phyloP scores from a whole-genome alignment of 192 early-diverging fungal genomes.

The Podila epigama region DNA sequence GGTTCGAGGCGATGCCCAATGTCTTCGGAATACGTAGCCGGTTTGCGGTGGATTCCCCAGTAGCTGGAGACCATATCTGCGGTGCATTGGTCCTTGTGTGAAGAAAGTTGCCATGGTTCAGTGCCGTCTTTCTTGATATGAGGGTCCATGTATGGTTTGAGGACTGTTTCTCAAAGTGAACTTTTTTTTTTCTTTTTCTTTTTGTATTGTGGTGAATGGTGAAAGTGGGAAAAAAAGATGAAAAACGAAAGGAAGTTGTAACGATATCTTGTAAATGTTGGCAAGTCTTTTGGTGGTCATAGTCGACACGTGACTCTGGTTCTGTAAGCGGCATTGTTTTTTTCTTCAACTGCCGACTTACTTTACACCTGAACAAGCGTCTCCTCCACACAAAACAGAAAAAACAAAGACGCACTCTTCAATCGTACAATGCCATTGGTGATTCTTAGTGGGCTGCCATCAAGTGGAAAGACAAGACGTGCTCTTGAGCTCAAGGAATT shows the following conservation, averaged over 20 bases:
- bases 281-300: too few species aligned
- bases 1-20: neutral
- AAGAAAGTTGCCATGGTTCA: neutral
- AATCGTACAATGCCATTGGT: slow-evolving; percentile 87
- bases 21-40: slow-evolving; percentile 19
- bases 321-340: too few species aligned
- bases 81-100: neutral
- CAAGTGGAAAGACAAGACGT: slow-evolving; percentile 89
- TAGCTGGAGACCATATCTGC: neutral
- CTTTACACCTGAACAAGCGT: neutral
- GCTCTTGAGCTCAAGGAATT: slow-evolving; percentile 72
- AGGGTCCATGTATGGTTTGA: neutral
- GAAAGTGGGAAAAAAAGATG: neutral
- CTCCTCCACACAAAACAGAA: neutral
- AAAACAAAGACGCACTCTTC: too few species aligned
- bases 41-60: slow-evolving; percentile 8
- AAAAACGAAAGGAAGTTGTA: too few species aligned
- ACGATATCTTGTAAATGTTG: too few species aligned
- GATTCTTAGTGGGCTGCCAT: slow-evolving; percentile 86
- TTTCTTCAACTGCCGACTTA: neutral
- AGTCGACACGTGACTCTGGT: too few species aligned
- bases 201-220: too few species aligned
- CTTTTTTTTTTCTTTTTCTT: too few species aligned
- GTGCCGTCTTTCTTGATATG: too few species aligned
- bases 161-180: too few species aligned